phyloP scores from a whole-genome alignment of 2,329 filamentous ascomycete genomes.

The Neopestalotiopsis clavispora region DNA sequence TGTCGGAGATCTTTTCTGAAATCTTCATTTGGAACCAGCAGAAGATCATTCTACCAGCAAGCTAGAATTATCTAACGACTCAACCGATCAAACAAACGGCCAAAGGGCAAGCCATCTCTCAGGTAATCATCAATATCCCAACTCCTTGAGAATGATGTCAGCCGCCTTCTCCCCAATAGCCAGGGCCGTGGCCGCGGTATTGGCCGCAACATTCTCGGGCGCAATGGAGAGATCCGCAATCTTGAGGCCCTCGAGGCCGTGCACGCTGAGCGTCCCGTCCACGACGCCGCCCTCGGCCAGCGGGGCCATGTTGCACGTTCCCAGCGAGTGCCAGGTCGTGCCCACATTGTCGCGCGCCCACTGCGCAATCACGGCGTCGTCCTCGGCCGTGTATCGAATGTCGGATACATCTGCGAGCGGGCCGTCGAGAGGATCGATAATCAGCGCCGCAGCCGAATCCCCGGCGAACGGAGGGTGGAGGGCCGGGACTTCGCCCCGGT shows the following conservation, averaged over 20 bases:
- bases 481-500: conserved; percentile 46
- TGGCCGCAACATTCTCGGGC: conserved; percentile 41
- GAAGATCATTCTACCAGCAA: no score
- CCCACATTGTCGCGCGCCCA: conserved; percentile 37
- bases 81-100: no score
- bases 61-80: no score
- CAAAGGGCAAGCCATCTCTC: no score
- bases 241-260: conserved; percentile 42
- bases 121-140: conserved; percentile 23
- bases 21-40: no score
- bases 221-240: conserved; percentile 37
- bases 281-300: conserved; percentile 41
- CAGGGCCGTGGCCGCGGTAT: conserved; percentile 51
- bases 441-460: conserved; percentile 41
- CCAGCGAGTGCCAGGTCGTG: conserved; percentile 42
- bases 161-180: conserved; percentile 50
- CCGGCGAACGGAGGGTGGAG: conserved; percentile 48
- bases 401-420: conserved; percentile 36
- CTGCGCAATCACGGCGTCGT: conserved; percentile 47
- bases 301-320: conserved; percentile 35
- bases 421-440: conserved; percentile 23
- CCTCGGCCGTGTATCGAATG: conserved; percentile 49
- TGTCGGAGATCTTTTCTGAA: no score
- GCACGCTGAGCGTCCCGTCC: conserved; percentile 41
- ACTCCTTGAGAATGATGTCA: conserved; percentile 40